A percentile compares a stretch with the other conserved stretches of the same genome.
These are phyloP conservation scores for Verticillium longisporum DNA, from an alignment of 2,329 filamentous ascomycete species.

Conservation along the genomic window DNA sequence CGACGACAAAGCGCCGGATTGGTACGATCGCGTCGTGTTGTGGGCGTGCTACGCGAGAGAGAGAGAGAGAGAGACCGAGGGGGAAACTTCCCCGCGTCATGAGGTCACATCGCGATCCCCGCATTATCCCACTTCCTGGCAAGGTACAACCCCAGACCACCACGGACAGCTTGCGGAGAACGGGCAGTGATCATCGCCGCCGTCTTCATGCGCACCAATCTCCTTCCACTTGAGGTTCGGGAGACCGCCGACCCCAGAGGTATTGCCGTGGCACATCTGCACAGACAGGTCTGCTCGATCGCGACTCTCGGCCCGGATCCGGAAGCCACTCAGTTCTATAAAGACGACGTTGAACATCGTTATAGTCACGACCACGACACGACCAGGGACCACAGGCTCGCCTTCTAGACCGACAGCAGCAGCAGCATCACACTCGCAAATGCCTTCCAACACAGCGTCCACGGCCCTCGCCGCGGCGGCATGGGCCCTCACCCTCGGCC, in stretches of 20 bases:
- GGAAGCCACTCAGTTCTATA: neutral
- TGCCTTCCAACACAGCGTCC: neutral
- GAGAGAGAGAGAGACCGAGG: neutral
- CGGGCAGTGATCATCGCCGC: neutral
- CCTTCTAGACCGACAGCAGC: too few species aligned
- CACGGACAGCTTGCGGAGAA: neutral
- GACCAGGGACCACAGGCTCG: too few species aligned
- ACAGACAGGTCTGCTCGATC: neutral
- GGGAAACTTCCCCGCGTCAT: neutral
- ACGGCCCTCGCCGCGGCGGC: neutral
- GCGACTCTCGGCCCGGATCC: neutral
- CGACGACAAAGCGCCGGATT: neutral
- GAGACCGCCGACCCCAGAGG: neutral
- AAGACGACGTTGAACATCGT: neutral
- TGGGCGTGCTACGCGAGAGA: neutral
- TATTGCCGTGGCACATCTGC: neutral
- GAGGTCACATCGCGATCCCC: neutral
- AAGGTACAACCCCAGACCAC: neutral
- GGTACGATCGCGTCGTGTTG: neutral
- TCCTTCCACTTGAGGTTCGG: neutral
- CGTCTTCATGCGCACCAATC: neutral
- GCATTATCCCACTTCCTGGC: neutral
- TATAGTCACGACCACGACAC: neutral
- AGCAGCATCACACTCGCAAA: neutral
- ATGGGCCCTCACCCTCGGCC: conserved; percentile 3